phyloP scores from a whole-genome alignment of 179 eudicot species.

The Pouteria campechiana region DNA sequence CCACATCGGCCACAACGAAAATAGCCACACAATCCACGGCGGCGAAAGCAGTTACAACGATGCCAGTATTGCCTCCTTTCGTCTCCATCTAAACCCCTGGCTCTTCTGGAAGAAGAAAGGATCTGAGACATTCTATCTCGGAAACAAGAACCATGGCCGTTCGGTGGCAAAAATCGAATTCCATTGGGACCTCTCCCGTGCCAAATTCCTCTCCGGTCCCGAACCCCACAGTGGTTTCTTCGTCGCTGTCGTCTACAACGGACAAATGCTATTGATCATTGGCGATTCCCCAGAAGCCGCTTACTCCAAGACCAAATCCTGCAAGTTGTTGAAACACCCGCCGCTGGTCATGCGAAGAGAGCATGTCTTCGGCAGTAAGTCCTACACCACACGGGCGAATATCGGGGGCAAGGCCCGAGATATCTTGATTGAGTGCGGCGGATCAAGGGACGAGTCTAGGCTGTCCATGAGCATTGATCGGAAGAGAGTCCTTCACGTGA shows the following conservation, averaged over 20 bases:
- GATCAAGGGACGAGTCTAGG: constrained; percentile 26
- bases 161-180: constrained; percentile 11
- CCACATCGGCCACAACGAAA: constrained; percentile 22
- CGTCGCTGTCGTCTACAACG: constrained; percentile 29
- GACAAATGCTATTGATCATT: constrained; percentile 27
- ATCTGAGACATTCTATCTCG: constrained; percentile 7
- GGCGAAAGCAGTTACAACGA: constrained; percentile 1
- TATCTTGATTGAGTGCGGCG: constrained; percentile 39
- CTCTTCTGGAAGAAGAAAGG: constrained; percentile 41
- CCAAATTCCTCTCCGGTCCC: constrained; percentile 50
- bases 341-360: constrained; percentile 45
- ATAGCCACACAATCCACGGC: no score
- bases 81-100: constrained; percentile 44
- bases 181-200: constrained; percentile 44
- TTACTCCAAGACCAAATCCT: constrained; percentile 9
- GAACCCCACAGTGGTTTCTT: constrained; percentile 62
- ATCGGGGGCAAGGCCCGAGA: constrained; percentile 29
- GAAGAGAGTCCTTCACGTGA: constrained; percentile 41
- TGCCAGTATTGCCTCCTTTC: constrained; percentile 12
- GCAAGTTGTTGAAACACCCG: constrained; percentile 2
- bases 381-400: constrained; percentile 26
- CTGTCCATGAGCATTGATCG: constrained; percentile 37
- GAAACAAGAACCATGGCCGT: background rate
- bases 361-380: constrained; percentile 40
- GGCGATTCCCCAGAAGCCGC: constrained; percentile 40